These are phyloP conservation scores for Coprinellus aureogranulatus DNA, from an alignment of 768 basidiomycete genomes.

Conservation along the genomic window DNA sequence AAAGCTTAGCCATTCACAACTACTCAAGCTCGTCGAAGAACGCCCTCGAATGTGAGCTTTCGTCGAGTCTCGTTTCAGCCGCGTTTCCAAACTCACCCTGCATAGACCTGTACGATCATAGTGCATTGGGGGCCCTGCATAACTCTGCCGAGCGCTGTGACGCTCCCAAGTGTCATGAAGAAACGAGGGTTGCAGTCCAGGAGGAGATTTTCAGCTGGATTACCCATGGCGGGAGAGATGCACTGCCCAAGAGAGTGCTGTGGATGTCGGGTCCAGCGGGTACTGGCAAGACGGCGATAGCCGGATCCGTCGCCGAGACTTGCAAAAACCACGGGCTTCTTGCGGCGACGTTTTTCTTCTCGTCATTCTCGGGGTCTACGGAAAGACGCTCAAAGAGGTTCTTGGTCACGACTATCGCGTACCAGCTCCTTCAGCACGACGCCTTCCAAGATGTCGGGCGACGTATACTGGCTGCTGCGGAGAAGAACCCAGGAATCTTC, in stretches of 20 bases:
- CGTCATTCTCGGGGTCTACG: neutral
- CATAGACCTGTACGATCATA: neutral
- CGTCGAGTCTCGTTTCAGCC: no score
- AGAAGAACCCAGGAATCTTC: neutral
- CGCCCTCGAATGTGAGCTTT: no score
- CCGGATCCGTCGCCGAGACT: conserved; percentile 5
- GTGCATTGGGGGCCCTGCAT: conserved; percentile 4
- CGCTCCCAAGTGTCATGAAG: neutral
- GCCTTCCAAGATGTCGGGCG: neutral
- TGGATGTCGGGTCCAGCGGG: conserved; percentile 12
- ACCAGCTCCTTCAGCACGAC: neutral
- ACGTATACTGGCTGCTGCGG: neutral
- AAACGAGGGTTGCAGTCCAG: conserved; percentile 6
- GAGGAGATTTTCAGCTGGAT: conserved; percentile 6
- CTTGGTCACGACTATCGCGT: neutral
- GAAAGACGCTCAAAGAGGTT: neutral
- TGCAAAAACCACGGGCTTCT: neutral
- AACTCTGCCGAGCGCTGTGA: conserved; percentile 7
- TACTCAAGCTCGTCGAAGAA: no score
- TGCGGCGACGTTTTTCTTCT: conserved; percentile 12
- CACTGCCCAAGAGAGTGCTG: neutral
- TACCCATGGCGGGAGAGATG: neutral
- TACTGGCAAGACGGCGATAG: conserved; percentile 10
- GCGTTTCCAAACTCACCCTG: no score
- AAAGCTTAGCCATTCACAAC: no score